A percentile compares a stretch with the other conserved stretches of the same genome.
These are phyloP conservation scores for Geotrichum europaeum DNA, from an alignment of 1,139 yeast species.

Conservation along the genomic window DNA sequence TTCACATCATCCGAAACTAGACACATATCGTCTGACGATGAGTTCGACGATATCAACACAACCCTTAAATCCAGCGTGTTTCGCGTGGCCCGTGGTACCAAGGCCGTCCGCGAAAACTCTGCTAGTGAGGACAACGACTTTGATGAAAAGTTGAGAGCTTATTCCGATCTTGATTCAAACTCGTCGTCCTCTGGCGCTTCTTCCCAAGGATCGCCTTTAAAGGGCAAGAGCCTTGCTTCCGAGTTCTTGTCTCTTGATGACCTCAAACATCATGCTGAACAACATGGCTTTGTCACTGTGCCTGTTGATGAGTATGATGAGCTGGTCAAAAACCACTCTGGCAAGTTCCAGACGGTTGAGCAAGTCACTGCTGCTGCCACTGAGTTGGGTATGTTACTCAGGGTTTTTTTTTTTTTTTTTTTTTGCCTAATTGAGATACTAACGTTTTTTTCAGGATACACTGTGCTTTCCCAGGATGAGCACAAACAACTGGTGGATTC, in stretches of 20 bases:
- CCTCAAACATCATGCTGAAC: conserved; percentile 45
- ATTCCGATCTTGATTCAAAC: background rate
- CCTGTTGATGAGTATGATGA: conserved; percentile 44
- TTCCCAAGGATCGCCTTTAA: conserved; percentile 5
- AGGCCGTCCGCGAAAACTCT: background rate
- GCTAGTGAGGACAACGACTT: conserved; percentile 1
- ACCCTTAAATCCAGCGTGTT: conserved; percentile 3
- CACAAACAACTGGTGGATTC: conserved; percentile 33
- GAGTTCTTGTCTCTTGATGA: conserved; percentile 36
- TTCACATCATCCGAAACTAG: background rate
- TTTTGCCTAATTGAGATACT: background rate
- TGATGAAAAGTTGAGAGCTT: background rate
- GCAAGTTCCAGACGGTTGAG: conserved; percentile 20
- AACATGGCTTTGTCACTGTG: conserved; percentile 46
- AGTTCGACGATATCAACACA: conserved; percentile 5
- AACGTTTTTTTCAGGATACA: background rate
- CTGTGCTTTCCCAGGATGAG: conserved; percentile 32
- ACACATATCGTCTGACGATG: conserved; percentile 2
- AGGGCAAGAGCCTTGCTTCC: conserved; percentile 22
- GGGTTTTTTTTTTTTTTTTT: background rate
- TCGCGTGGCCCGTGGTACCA: conserved; percentile 9
- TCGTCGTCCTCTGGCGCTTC: background rate
- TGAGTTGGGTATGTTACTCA: background rate
- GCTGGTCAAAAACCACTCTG: conserved; percentile 16
- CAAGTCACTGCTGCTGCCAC: conserved; percentile 16